Conservation (phyloP, 208 protist genomes). For the Acanthamoeba lugdunensis region DNA sequence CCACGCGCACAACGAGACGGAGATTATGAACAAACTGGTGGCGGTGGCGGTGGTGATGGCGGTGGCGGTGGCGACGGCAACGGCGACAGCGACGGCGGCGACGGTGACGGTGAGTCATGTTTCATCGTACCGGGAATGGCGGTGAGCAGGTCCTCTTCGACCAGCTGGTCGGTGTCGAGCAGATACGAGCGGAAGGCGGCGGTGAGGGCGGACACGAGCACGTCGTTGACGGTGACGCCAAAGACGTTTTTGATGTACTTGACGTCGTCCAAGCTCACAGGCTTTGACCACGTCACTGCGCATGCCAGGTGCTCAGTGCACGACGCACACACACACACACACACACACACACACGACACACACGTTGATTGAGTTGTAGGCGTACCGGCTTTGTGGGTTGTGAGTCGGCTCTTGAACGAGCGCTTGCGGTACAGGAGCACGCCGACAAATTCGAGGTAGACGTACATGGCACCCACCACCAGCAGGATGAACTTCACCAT, state of each 20-base stretch:
- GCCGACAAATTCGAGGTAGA: constrained; percentile 5
- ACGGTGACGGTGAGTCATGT: no score
- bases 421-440: background rate
- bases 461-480: background rate
- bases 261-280: constrained; percentile 8
- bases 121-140: constrained; percentile 20
- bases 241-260: constrained; percentile 29
- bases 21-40: background rate
- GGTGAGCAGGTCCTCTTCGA: background rate
- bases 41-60: no score
- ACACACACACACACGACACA: no score
- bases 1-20: no score
- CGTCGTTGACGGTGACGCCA: constrained; percentile 23
- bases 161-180: background rate
- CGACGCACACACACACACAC: no score
- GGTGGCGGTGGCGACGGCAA: no score
- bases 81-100: no score
- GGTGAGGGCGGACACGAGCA: constrained; percentile 25
- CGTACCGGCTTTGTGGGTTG: background rate
- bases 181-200: constrained; percentile 29
- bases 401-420: background rate
- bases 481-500: background rate
- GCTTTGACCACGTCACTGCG: constrained; percentile 13
- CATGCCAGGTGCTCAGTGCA: no score
- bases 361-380: no score